These are phyloP conservation scores for Neonectria faginata DNA, from an alignment of 2,329 filamentous ascomycete species.

Conservation along the genomic window DNA sequence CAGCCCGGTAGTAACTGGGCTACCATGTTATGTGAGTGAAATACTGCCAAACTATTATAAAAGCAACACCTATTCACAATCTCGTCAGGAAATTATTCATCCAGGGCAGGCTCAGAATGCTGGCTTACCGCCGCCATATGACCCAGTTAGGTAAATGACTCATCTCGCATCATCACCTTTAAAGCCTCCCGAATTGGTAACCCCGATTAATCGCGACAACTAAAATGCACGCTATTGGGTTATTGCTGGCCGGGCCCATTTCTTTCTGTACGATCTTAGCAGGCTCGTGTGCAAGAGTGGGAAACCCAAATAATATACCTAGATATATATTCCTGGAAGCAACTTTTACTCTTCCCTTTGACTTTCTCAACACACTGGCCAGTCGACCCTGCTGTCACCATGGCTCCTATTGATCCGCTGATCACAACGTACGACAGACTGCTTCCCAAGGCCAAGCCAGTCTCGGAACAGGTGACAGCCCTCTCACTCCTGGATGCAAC, in stretches of 20 bases:
- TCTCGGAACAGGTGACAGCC: conserved; percentile 8
- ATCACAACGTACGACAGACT: background rate
- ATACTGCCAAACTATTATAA: background rate
- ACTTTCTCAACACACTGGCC: no score
- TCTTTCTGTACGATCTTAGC: background rate
- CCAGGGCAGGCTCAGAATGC: background rate
- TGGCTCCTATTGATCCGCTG: background rate
- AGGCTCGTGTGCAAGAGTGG: no score
- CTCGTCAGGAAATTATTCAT: background rate
- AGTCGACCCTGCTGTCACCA: background rate
- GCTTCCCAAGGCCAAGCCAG: background rate
- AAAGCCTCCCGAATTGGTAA: background rate
- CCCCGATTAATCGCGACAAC: background rate
- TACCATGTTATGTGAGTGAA: background rate
- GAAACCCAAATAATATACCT: no score
- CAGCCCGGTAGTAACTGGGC: background rate
- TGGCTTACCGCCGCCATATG: background rate
- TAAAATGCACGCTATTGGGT: background rate
- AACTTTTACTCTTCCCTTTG: background rate
- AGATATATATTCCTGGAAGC: background rate
- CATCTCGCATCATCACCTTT: background rate
- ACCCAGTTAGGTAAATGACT: background rate
- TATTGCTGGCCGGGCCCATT: background rate
- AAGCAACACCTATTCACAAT: background rate
- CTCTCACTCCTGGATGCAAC: conserved; percentile 42